Base-by-base conservation (phyloP, 164 flowering plant genomes). In the Liquidambar formosana region DNA sequence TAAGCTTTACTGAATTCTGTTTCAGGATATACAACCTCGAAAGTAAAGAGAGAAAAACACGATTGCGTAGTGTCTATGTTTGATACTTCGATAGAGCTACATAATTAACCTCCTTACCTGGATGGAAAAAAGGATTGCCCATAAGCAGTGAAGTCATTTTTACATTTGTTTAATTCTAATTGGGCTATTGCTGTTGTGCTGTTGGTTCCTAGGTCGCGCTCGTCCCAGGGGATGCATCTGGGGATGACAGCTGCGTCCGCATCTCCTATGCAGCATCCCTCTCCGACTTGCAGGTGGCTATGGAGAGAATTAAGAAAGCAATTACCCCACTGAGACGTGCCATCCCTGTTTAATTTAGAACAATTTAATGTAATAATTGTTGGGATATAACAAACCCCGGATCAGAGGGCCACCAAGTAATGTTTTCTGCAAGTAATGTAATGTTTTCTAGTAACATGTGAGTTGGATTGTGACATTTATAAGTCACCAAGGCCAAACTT, bases 151-250 rank as follows among this genome's bases (percentile, higher is more conserved):
- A 33, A 33, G 41, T 33, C 4, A 33, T 33, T 33, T 33, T 33
- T 6, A 33, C 41, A 33, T 33, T n/a, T 33, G 41, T 33, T 33
- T n/a, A n/a, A n/a, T n/a, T 33, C 41, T 33, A 33, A 33, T 33
- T 33, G 41, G 41, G 41, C 41, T 33, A 33, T 2, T 2, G 41
- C 41, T 33, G 41, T 33, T 33, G 2, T 33, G 41, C 41, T 33
- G 41, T 27, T 63, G 23, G 15, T 73, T 76, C 26, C 41, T 85
- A 94, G 97, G 99, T 95, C 65, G 99, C 99, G 4, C 82, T 95
- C 54, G 97, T 95, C 21, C 99, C 99, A 0, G 99, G 99, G 45
- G 94, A 84, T 75, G 99, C 99, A 65, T 95, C 89, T 77, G 99
- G 99, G 10, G 97, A 95, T 60, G 96, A 95, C 63, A 84, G 52